Percentiles rank a stretch among this genome's conserved stretches.
Evolutionary conservation across 2,329 filamentous ascomycete species (phyloP).

Genomic region (Diplodia mutila): DNA sequence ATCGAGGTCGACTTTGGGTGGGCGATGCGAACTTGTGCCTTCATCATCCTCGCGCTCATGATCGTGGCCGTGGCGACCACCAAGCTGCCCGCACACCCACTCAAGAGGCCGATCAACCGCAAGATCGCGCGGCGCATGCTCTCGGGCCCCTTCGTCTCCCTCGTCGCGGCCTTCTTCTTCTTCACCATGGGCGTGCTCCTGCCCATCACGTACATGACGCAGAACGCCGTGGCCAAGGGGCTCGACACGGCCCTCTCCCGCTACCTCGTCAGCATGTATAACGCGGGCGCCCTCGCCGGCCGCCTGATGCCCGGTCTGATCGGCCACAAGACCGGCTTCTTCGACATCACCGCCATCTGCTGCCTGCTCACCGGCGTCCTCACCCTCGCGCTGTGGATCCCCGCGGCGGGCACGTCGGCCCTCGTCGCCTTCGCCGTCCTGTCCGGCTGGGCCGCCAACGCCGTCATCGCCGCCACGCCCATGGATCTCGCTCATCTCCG

Average conservation of each 20-base stretch:
- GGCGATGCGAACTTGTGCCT: conserved; percentile 60
- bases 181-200: conserved; percentile 64
- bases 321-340: conserved; percentile 58
- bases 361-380: conserved; percentile 50
- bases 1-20: conserved; percentile 55
- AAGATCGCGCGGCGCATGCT: conserved; percentile 28
- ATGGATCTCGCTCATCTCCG: background rate
- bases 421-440: conserved; percentile 51
- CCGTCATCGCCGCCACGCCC: conserved; percentile 51
- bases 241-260: conserved; percentile 49
- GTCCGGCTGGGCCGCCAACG: conserved; percentile 57
- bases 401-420: conserved; percentile 29
- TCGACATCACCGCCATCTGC: conserved; percentile 57
- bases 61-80: conserved; percentile 56
- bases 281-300: conserved; percentile 57
- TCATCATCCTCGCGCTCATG: conserved; percentile 64
- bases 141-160: conserved; percentile 37
- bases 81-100: background rate
- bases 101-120: conserved; percentile 32
- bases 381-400: conserved; percentile 56
- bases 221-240: conserved; percentile 47
- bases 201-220: conserved; percentile 54
- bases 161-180: conserved; percentile 49
- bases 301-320: conserved; percentile 59
- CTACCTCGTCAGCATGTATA: conserved; percentile 57